phyloP scores from a whole-genome alignment of 2,329 filamentous ascomycete species.

The Delphinella strobiligena region DNA sequence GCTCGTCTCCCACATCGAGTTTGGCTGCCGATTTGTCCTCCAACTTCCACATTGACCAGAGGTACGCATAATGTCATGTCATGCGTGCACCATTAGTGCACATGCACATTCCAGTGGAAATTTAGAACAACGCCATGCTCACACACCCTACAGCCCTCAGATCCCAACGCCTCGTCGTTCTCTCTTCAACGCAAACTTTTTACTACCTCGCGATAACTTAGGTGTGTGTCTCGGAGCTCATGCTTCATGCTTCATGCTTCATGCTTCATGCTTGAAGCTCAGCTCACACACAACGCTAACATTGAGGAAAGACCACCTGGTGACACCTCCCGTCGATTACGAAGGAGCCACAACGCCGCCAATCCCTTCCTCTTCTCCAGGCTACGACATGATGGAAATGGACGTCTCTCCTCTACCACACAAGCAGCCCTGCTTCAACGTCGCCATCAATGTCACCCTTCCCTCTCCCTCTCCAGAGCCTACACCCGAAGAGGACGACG shows the following conservation, averaged over 20 bases:
- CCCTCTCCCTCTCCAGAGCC: constrained; percentile 58
- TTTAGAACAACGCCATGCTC: no score
- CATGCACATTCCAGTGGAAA: no score
- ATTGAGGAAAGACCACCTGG: constrained; percentile 32
- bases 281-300: no score
- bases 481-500: constrained; percentile 29
- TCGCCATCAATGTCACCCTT: constrained; percentile 45
- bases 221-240: no score
- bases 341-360: constrained; percentile 76
- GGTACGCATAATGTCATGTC: constrained; percentile 57
- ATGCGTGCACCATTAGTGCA: no score
- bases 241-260: no score
- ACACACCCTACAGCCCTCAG: constrained; percentile 73
- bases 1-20: constrained; percentile 82
- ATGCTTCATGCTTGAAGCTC: no score
- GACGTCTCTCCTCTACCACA: constrained; percentile 89
- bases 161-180: constrained; percentile 73
- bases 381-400: constrained; percentile 85
- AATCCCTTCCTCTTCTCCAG: constrained; percentile 72
- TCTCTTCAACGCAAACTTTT: constrained; percentile 65
- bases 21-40: constrained; percentile 89
- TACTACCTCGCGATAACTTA: constrained; percentile 32
- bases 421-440: constrained; percentile 52
- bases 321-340: constrained; percentile 36
- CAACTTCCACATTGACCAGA: constrained; percentile 93